A percentile compares a stretch with the other conserved stretches of the same genome.
phyloP scores from a whole-genome alignment of 768 basidiomycete genomes.

The Gymnopilus junonius region DNA sequence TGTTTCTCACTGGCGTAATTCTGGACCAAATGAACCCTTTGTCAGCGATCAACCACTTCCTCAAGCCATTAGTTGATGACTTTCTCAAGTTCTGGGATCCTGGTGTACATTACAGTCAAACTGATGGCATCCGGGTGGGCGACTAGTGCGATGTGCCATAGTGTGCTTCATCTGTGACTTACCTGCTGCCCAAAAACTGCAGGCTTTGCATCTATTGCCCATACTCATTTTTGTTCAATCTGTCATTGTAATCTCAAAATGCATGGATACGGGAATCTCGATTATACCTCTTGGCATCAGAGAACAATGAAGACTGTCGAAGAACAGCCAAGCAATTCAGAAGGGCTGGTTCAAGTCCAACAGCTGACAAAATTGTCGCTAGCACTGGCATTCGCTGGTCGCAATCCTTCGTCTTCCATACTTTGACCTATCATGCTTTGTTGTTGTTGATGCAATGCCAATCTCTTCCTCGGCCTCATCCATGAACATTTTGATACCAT shows the following conservation, averaged over 20 bases:
- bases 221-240: constrained; percentile 27
- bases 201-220: constrained; percentile 25
- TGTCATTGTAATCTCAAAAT: constrained; percentile 19
- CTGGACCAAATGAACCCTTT: constrained; percentile 38
- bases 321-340: constrained; percentile 14
- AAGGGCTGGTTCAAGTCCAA: background rate
- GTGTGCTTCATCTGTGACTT: constrained; percentile 40
- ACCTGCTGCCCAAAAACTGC: constrained; percentile 33
- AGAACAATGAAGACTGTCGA: constrained; percentile 16
- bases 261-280: constrained; percentile 4
- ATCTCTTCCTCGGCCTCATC: constrained; percentile 33
- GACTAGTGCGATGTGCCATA: constrained; percentile 30
- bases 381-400: constrained; percentile 30
- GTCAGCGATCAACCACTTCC: constrained; percentile 38
- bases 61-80: constrained; percentile 41
- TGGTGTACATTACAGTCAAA: constrained; percentile 34
- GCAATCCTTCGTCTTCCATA: constrained; percentile 33
- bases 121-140: constrained; percentile 26
- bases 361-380: constrained; percentile 17
- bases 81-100: constrained; percentile 35
- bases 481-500: constrained; percentile 32
- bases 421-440: constrained; percentile 31
- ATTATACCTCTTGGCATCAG: background rate
- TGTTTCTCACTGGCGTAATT: constrained; percentile 42
- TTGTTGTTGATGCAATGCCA: constrained; percentile 44